phyloP scores from a whole-genome alignment of 768 basidiomycete species.

The Clitopilus hobsonii region DNA sequence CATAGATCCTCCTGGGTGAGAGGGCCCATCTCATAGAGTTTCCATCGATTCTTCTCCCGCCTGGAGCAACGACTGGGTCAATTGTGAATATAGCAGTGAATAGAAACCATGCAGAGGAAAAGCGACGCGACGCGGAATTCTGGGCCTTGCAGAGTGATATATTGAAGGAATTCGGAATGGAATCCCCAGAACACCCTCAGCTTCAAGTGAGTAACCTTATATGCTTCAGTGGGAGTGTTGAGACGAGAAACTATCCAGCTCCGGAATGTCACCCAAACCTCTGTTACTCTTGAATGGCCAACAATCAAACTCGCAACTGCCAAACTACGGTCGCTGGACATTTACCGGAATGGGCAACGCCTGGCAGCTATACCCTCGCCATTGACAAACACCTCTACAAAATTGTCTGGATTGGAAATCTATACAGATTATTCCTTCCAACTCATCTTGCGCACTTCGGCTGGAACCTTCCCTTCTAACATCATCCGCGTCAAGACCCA shows the following conservation, averaged over 20 bases:
- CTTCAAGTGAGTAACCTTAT: slow-evolving; percentile 52
- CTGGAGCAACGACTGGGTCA: slow-evolving; percentile 88
- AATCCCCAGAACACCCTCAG: slow-evolving; percentile 65
- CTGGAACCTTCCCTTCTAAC: slow-evolving; percentile 87
- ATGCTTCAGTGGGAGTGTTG: background rate
- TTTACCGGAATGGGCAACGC: slow-evolving; percentile 88
- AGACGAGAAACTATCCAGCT: slow-evolving; percentile 39
- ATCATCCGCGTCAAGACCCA: slow-evolving; percentile 82
- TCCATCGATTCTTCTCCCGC: slow-evolving; percentile 90
- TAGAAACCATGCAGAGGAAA: slow-evolving; percentile 82
- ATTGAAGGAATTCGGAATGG: slow-evolving; percentile 63
- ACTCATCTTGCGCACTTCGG: slow-evolving; percentile 86
- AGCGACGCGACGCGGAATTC: slow-evolving; percentile 76
- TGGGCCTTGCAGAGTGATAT: slow-evolving; percentile 83
- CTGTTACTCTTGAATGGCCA: slow-evolving; percentile 95
- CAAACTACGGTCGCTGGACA: slow-evolving; percentile 83
- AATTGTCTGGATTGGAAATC: slow-evolving; percentile 76
- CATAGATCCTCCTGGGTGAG: slow-evolving; percentile 86
- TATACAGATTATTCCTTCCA: slow-evolving; percentile 92
- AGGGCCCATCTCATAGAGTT: slow-evolving; percentile 97
- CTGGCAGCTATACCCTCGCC: slow-evolving; percentile 84
- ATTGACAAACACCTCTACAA: slow-evolving; percentile 79
- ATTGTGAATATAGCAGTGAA: slow-evolving; percentile 97
- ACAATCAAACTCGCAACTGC: slow-evolving; percentile 78
- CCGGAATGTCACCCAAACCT: slow-evolving; percentile 94